These are phyloP conservation scores for Saccharomyces jurei DNA, from an alignment of 805 yeast genomes.

Conservation along the genomic window DNA sequence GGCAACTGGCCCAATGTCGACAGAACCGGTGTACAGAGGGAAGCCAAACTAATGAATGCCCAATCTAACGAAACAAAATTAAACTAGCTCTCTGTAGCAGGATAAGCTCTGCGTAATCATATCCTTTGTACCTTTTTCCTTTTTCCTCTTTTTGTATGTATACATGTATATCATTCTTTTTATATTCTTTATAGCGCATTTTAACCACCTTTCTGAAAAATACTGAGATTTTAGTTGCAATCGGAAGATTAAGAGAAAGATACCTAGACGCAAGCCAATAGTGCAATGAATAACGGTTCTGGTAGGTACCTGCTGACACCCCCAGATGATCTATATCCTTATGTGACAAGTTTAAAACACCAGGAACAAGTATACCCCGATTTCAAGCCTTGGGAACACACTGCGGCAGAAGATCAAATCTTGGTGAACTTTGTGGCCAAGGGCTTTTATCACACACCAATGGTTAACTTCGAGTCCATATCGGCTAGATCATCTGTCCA, in stretches of 20 bases:
- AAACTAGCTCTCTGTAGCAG: background rate
- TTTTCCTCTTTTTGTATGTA: background rate
- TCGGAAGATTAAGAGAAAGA: background rate
- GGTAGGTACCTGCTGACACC: slow-evolving; percentile 25
- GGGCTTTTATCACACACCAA: slow-evolving; percentile 28
- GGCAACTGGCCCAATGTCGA: slow-evolving; percentile 84
- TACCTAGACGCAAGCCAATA: background rate
- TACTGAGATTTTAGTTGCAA: background rate
- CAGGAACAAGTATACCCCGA: slow-evolving; percentile 23
- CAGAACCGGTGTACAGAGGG: slow-evolving; percentile 75
- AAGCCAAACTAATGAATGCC: slow-evolving; percentile 38
- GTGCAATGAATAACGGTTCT: background rate
- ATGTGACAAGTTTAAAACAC: slow-evolving; percentile 10
- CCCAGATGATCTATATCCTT: slow-evolving; percentile 30
- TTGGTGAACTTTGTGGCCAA: slow-evolving; percentile 27
- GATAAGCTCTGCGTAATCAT: background rate
- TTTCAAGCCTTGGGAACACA: slow-evolving; percentile 31
- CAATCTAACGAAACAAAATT: background rate
- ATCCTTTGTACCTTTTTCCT: background rate
- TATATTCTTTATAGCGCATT: background rate
- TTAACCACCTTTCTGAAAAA: background rate
- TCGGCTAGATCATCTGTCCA: slow-evolving; percentile 31
- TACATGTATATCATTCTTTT: background rate
- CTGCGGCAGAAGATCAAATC: slow-evolving; percentile 26
- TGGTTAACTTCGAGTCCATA: slow-evolving; percentile 30